Evolutionary conservation across 495 filamentous ascomycete genomes (phyloP).

Genomic region (Penicillium crystallinum): DNA sequence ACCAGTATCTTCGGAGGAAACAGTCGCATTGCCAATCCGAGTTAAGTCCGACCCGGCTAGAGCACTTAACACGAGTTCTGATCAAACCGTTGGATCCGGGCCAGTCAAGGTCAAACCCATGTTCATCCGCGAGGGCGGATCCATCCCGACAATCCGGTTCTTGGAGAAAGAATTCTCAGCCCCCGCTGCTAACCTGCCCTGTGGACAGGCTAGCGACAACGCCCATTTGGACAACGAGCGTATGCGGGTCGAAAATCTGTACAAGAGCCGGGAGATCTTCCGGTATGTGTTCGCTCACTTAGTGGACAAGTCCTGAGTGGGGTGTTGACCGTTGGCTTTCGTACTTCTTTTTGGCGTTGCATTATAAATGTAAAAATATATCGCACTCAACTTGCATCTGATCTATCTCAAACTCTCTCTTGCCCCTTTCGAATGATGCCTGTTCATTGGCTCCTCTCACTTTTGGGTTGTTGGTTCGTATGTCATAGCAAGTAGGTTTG

Average conservation of each 20-base stretch:
- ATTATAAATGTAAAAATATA: constrained; percentile 9
- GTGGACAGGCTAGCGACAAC: constrained; percentile 89
- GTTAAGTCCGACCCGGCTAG: constrained; percentile 10
- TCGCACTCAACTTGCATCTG: background rate
- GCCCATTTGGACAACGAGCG: constrained; percentile 96
- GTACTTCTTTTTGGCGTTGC: background rate
- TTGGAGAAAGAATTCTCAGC: constrained; percentile 92
- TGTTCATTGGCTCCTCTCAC: background rate
- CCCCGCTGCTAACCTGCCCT: constrained; percentile 88
- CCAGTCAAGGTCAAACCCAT: constrained; percentile 43
- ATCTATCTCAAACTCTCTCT: background rate
- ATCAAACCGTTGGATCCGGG: background rate
- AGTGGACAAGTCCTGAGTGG: constrained; percentile 40
- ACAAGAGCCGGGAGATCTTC: constrained; percentile 90
- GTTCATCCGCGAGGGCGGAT: constrained; percentile 94
- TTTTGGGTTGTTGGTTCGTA: background rate
- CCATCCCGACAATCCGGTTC: constrained; percentile 88
- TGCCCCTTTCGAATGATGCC: background rate
- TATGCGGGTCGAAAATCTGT: constrained; percentile 77
- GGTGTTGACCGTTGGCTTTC: background rate
- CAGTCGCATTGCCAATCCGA: constrained; percentile 17
- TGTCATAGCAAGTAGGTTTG: background rate
- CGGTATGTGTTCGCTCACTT: constrained; percentile 73
- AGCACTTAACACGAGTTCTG: background rate
- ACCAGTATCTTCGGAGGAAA: constrained; percentile 16